These are phyloP conservation scores for Inonotus hispidus DNA, from an alignment of 1,284 basidiomycete species.

Conservation along the genomic window DNA sequence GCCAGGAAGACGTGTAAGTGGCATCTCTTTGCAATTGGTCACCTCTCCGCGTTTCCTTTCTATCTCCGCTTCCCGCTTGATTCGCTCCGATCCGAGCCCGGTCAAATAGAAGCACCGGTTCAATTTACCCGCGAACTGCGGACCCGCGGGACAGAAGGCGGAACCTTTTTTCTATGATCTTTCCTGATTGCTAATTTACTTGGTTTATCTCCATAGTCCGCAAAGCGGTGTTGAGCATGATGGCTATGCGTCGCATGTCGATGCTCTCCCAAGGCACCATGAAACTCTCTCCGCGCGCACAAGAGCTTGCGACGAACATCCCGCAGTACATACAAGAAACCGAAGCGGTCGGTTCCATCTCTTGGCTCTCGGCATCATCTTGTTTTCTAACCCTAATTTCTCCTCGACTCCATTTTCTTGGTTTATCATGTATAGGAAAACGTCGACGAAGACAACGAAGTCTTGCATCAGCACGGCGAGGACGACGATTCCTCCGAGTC, in stretches of 20 bases:
- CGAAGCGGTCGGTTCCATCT: conserved; percentile 46
- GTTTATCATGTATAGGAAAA: conserved; percentile 17
- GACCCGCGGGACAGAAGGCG: not conserved
- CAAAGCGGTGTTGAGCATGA: conserved; percentile 81
- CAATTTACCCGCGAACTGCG: not conserved
- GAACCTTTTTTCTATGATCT: not conserved
- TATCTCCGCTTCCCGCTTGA: too few species aligned
- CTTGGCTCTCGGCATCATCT: not conserved
- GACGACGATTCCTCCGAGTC: conserved; percentile 11
- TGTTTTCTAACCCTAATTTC: not conserved
- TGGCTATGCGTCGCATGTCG: conserved; percentile 77
- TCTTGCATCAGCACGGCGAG: conserved; percentile 16
- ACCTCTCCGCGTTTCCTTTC: not conserved
- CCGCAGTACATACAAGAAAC: conserved; percentile 77
- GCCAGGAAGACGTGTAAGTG: conserved; percentile 79
- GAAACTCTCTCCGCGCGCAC: conserved; percentile 37
- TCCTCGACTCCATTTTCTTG: not conserved
- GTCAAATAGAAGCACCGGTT: not conserved
- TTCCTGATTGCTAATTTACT: not conserved
- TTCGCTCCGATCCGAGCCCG: not conserved
- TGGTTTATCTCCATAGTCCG: conserved; percentile 50
- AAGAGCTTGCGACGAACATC: conserved; percentile 57
- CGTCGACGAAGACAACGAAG: conserved; percentile 19
- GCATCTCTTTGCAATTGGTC: conserved; percentile 12
- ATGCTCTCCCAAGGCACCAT: conserved; percentile 32